Evolutionary conservation across 176 grass and related monocot species (phyloP).

Genomic region (Phragmites australis): DNA sequence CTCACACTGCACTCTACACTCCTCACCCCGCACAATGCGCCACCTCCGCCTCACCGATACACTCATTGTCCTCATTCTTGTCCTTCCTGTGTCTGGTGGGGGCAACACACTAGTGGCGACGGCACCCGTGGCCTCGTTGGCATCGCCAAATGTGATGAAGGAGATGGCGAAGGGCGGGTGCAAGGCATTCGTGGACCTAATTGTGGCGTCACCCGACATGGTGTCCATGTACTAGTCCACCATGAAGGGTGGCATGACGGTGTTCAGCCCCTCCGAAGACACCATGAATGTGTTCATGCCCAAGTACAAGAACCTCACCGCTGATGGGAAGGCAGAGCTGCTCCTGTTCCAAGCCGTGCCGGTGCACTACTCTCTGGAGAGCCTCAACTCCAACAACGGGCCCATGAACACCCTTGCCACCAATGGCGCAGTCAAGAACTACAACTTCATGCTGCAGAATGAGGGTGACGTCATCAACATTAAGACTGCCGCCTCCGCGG

Average conservation of each 20-base stretch:
- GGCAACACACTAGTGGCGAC: background rate
- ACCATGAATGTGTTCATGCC: slow-evolving; percentile 59
- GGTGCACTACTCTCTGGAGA: slow-evolving; percentile 58
- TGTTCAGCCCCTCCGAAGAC: slow-evolving; percentile 74
- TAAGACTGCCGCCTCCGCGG: slow-evolving; percentile 35
- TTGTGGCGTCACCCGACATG: slow-evolving; percentile 58
- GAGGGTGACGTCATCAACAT: slow-evolving; percentile 71
- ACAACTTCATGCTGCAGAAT: slow-evolving; percentile 81
- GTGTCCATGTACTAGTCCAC: slow-evolving; percentile 54
- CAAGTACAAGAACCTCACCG: slow-evolving; percentile 71
- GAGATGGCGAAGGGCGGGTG: slow-evolving; percentile 79
- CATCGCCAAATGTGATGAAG: slow-evolving; percentile 54
- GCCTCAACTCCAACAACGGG: slow-evolving; percentile 76
- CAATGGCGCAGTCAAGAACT: slow-evolving; percentile 62
- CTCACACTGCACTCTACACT: background rate
- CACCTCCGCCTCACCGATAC: background rate
- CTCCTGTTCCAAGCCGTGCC: slow-evolving; percentile 83
- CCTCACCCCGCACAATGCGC: slow-evolving; percentile 23
- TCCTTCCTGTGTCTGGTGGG: background rate
- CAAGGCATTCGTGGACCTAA: slow-evolving; percentile 67
- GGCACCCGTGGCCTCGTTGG: slow-evolving; percentile 37
- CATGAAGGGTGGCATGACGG: slow-evolving; percentile 66
- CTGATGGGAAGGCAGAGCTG: slow-evolving; percentile 58
- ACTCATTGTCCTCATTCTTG: background rate
- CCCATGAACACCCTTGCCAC: slow-evolving; percentile 90